Percentiles rank a stretch among this genome's conserved stretches.
Conservation (phyloP, 768 basidiomycete species). For the Collybia mongolica region DNA sequence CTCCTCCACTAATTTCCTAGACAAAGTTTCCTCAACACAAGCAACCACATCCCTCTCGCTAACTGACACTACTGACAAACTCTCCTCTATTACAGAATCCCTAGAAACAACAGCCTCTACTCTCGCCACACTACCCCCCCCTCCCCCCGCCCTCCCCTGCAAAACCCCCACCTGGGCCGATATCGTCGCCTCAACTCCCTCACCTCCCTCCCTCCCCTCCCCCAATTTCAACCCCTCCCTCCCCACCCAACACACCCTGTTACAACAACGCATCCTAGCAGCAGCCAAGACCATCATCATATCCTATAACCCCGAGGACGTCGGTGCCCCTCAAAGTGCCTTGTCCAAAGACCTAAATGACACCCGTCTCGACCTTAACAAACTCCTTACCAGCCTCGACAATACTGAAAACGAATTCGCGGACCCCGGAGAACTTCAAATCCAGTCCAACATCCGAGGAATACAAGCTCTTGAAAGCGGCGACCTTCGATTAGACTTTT, state of each 20-base stretch:
- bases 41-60: neutral
- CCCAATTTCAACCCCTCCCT: neutral
- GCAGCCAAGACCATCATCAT: neutral
- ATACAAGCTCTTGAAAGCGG: too few species aligned
- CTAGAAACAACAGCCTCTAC: neutral
- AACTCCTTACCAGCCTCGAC: neutral
- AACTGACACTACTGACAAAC: neutral
- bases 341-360: neutral
- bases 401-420: neutral
- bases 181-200: neutral
- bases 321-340: neutral
- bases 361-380: neutral
- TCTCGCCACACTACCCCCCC: neutral
- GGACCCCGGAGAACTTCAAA: neutral
- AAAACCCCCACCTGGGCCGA: neutral
- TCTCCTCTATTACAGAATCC: neutral
- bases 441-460: neutral
- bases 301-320: neutral
- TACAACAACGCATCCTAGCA: slow-evolving; percentile 5
- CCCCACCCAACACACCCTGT: neutral
- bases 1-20: slow-evolving; percentile 3
- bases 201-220: neutral
- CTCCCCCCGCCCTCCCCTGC: neutral
- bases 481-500: neutral
- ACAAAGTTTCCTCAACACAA: neutral